These are phyloP conservation scores for Sporisorium graminicola DNA, from an alignment of 1,284 basidiomycete species.

Conservation along the genomic window DNA sequence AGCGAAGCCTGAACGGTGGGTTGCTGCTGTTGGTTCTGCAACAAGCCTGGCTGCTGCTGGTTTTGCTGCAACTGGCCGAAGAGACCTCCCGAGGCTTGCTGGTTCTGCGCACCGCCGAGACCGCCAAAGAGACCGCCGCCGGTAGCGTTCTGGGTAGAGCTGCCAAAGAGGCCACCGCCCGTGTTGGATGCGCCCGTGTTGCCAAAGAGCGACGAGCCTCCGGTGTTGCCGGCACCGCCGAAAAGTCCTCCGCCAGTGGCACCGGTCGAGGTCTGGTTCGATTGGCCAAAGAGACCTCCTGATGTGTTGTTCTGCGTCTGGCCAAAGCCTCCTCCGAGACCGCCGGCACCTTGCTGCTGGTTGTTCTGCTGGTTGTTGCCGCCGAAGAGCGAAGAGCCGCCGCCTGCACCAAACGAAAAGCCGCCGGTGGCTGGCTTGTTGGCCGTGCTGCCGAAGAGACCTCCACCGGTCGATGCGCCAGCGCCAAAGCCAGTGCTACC, in stretches of 20 bases:
- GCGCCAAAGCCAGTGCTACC: slow-evolving; percentile 48
- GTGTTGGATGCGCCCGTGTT: slow-evolving; percentile 64
- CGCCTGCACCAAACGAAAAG: slow-evolving; percentile 59
- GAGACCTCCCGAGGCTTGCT: slow-evolving; percentile 34
- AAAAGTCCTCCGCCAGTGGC: slow-evolving; percentile 58
- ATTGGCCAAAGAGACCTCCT: slow-evolving; percentile 63
- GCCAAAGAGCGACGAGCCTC: slow-evolving; percentile 62
- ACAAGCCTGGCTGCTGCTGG: slow-evolving; percentile 50
- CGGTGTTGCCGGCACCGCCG: slow-evolving; percentile 48
- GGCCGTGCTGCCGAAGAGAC: slow-evolving; percentile 68
- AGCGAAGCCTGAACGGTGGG: slow-evolving; percentile 73
- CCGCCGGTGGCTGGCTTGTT: slow-evolving; percentile 50
- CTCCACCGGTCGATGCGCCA: slow-evolving; percentile 51
- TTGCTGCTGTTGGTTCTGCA: slow-evolving; percentile 63
- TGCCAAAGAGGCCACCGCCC: slow-evolving; percentile 72
- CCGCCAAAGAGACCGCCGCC: slow-evolving; percentile 57
- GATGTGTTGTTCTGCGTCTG: slow-evolving; percentile 34
- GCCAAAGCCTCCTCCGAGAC: slow-evolving; percentile 46
- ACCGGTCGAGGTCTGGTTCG: slow-evolving; percentile 51
- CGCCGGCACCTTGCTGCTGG: slow-evolving; percentile 41
- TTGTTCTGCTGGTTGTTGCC: slow-evolving; percentile 40
- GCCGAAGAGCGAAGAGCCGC: slow-evolving; percentile 64
- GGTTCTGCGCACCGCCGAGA: slow-evolving; percentile 47
- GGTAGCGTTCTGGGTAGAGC: slow-evolving; percentile 63
- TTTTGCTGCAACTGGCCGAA: slow-evolving; percentile 47